These are phyloP conservation scores for Ophiocordyceps sinensis DNA, from an alignment of 2,329 filamentous ascomycete species.

Conservation along the genomic window DNA sequence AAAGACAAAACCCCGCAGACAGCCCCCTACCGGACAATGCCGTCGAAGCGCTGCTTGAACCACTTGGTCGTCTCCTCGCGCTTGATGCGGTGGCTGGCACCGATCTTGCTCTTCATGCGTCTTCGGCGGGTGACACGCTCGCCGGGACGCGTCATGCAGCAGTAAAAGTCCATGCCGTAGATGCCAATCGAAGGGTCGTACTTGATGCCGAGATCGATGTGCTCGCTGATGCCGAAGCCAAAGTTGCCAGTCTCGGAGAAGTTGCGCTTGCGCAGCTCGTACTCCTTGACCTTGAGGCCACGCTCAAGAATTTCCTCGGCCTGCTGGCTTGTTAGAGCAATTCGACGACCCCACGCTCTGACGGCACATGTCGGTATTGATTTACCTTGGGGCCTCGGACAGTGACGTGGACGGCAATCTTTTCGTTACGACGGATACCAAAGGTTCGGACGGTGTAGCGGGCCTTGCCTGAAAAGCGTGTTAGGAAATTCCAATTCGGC, in stretches of 20 bases:
- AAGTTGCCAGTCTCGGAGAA: conserved; percentile 99
- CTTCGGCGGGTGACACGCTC: conserved; percentile 95
- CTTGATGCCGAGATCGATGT: conserved; percentile 99
- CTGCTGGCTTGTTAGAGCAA: conserved; percentile 25
- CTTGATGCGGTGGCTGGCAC: conserved; percentile 83
- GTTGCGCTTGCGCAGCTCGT: conserved; percentile 98
- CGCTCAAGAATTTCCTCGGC: conserved; percentile 99
- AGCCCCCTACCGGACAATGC: conserved; percentile 87
- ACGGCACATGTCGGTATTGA: not conserved
- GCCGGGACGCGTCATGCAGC: conserved; percentile 99
- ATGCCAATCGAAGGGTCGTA: conserved; percentile 97
- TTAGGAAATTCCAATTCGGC: conserved; percentile 1
- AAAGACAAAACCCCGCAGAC: conserved; percentile 14
- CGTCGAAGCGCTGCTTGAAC: conserved; percentile 86
- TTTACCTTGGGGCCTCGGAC: conserved; percentile 77
- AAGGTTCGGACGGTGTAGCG: conserved; percentile 99
- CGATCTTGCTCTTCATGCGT: conserved; percentile 75
- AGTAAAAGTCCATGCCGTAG: conserved; percentile 99
- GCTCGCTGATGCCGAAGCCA: conserved; percentile 99
- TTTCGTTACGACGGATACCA: conserved; percentile 99
- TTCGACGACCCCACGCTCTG: not conserved
- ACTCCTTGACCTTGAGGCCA: conserved; percentile 99
- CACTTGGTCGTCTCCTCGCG: conserved; percentile 93
- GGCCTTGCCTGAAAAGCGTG: conserved; percentile 64
- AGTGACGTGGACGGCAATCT: conserved; percentile 98